Evolutionary conservation across 2,329 filamentous ascomycete species (phyloP).

Genomic region (Nemania diffusa): DNA sequence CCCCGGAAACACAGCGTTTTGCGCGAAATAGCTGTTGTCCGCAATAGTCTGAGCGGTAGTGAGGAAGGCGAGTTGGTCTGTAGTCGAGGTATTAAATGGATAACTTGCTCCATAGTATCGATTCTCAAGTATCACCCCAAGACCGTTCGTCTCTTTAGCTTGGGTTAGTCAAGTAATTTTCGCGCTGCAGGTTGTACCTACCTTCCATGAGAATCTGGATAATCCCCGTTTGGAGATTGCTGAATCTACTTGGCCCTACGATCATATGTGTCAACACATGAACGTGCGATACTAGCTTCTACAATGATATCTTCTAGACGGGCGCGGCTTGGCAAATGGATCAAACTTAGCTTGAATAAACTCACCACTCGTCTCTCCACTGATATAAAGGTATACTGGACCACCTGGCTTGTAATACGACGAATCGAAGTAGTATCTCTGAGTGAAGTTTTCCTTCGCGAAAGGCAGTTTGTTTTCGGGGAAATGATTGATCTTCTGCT

Average conservation of each 20-base stretch:
- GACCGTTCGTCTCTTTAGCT: slow-evolving; percentile 56
- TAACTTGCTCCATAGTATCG: slow-evolving; percentile 62
- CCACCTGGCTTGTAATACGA: slow-evolving; percentile 64
- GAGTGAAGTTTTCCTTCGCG: slow-evolving; percentile 61
- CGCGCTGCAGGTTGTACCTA: not conserved
- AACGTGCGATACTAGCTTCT: not conserved
- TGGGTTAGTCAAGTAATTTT: slow-evolving; percentile 7
- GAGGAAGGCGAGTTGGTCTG: slow-evolving; percentile 60
- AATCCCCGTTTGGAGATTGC: slow-evolving; percentile 50
- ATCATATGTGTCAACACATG: not conserved
- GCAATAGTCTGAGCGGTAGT: slow-evolving; percentile 64
- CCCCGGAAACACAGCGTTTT: slow-evolving; percentile 58
- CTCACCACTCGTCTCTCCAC: slow-evolving; percentile 48
- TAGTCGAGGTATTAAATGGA: slow-evolving; percentile 59
- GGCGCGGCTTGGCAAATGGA: not conserved
- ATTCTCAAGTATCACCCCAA: slow-evolving; percentile 65
- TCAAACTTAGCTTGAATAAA: not conserved
- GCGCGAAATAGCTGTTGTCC: slow-evolving; percentile 63
- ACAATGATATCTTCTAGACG: not conserved
- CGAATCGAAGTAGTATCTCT: slow-evolving; percentile 65
- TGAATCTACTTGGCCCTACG: slow-evolving; percentile 42
- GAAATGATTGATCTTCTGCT: slow-evolving; percentile 58
- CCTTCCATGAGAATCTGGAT: slow-evolving; percentile 64
- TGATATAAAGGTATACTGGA: slow-evolving; percentile 51
- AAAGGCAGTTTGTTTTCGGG: slow-evolving; percentile 52